Evolutionary conservation across 331 rosid species (phyloP).

Genomic region (Malus hybrid): DNA sequence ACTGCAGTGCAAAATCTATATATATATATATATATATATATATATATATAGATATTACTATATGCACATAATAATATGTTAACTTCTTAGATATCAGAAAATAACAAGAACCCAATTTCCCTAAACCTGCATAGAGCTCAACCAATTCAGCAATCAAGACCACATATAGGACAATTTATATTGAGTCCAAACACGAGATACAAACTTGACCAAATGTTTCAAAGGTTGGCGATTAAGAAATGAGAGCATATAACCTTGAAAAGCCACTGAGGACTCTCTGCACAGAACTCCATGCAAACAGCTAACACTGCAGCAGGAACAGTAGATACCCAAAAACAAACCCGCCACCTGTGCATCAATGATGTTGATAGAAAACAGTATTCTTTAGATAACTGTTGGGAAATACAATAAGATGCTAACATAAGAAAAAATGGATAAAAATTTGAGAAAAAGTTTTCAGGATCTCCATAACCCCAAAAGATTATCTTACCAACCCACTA

Average conservation of each 20-base stretch:
- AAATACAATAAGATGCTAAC: not conserved
- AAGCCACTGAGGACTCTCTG: conserved; percentile 95
- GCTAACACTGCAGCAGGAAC: conserved; percentile 79
- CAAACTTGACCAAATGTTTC: not conserved
- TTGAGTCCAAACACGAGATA: not conserved
- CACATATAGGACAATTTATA: not conserved
- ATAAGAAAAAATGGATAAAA: conserved; percentile 1
- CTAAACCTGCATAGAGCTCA: not conserved
- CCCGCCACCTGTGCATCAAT: conserved; percentile 76
- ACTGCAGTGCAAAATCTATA: not conserved
- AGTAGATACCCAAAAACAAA: conserved; percentile 80
- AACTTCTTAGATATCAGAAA: not conserved
- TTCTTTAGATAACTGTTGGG: not conserved
- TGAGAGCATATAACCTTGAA: conserved; percentile 54
- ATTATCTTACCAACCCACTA: conserved; percentile 64
- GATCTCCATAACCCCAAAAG: not conserved
- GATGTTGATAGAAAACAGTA: not conserved
- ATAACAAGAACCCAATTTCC: not conserved
- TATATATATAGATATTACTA: not conserved
- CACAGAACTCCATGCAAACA: conserved; percentile 75
- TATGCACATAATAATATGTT: not conserved
- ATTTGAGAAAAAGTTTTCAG: conserved; percentile 3
- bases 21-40: not conserved
- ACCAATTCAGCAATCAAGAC: not conserved
- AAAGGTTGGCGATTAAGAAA: conserved; percentile 7